Evolutionary conservation across 2,329 filamentous ascomycete genomes (phyloP).

Genomic region (Stemphylium lycopersici): DNA sequence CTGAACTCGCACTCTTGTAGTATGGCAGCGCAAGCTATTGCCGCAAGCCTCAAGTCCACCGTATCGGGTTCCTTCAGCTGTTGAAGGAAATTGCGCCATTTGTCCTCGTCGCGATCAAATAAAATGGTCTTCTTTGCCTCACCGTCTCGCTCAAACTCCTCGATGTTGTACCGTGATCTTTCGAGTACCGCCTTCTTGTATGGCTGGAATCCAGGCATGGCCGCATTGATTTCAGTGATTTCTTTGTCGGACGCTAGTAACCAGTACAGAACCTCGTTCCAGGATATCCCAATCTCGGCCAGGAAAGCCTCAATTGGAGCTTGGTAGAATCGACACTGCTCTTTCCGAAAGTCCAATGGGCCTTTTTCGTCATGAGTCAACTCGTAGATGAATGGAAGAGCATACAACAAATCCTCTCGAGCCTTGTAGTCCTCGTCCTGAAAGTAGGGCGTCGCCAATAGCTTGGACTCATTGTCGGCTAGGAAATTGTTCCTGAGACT

Average conservation of each 20-base stretch:
- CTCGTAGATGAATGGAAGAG: constrained; percentile 41
- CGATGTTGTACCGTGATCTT: constrained; percentile 34
- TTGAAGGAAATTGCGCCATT: constrained; percentile 41
- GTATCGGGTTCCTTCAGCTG: constrained; percentile 34
- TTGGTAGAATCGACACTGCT: constrained; percentile 46
- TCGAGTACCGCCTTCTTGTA: constrained; percentile 23
- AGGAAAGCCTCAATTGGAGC: constrained; percentile 46
- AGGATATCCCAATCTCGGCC: constrained; percentile 41
- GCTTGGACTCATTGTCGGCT: constrained; percentile 47
- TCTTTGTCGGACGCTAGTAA: constrained; percentile 40
- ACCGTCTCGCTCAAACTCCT: constrained; percentile 18
- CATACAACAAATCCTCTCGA: constrained; percentile 28
- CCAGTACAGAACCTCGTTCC: constrained; percentile 49
- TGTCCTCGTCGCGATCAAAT: constrained; percentile 35
- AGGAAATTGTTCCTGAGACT: constrained; percentile 51
- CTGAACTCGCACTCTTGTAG: constrained; percentile 43
- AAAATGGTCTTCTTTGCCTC: constrained; percentile 5
- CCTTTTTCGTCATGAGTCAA: constrained; percentile 24
- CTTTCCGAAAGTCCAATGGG: constrained; percentile 41
- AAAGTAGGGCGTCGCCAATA: constrained; percentile 49
- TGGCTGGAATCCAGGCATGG: not conserved
- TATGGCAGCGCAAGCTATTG: constrained; percentile 47
- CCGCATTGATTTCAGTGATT: constrained; percentile 19
- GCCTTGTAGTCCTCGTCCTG: constrained; percentile 29
- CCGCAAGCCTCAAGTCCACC: constrained; percentile 38